Percentiles rank a stretch among this genome's conserved stretches.
These are phyloP conservation scores for Teratosphaeria pseudoeucalypti DNA, from an alignment of 2,329 filamentous ascomycete species.

Conservation along the genomic window DNA sequence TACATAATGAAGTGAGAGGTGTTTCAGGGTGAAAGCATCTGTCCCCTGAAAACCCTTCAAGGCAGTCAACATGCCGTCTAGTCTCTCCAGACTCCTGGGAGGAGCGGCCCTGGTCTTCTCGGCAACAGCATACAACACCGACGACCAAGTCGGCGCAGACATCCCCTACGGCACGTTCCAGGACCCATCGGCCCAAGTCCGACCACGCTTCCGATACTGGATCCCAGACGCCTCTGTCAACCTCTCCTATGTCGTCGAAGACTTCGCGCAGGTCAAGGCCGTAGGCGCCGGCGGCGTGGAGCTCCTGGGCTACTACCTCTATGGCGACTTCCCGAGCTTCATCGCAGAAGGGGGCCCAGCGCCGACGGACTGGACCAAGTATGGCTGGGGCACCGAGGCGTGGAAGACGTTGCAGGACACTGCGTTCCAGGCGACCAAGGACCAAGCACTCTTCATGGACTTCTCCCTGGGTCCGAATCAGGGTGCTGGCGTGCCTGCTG, in stretches of 20 bases:
- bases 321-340: conserved; percentile 21
- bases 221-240: conserved; percentile 29
- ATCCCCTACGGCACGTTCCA: conserved; percentile 12
- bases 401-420: neutral
- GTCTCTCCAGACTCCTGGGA: neutral
- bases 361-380: conserved; percentile 1
- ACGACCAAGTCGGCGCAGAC: neutral
- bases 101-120: too few relatives aligned
- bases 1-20: neutral
- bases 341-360: neutral
- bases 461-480: conserved; percentile 39
- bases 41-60: neutral
- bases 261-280: conserved; percentile 23
- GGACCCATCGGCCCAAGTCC: conserved; percentile 16
- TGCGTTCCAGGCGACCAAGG: conserved; percentile 23
- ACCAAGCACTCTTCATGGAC: conserved; percentile 34
- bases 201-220: conserved; percentile 29
- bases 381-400: conserved; percentile 2
- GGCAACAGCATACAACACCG: neutral
- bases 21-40: neutral
- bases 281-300: conserved; percentile 32
- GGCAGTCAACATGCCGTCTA: too few relatives aligned
- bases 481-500: conserved; percentile 37
- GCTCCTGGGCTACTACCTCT: conserved; percentile 30
- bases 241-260: conserved; percentile 16